Base-by-base conservation (phyloP, 2,329 filamentous ascomycete species). In the Hirsutella minnesotensis region DNA sequence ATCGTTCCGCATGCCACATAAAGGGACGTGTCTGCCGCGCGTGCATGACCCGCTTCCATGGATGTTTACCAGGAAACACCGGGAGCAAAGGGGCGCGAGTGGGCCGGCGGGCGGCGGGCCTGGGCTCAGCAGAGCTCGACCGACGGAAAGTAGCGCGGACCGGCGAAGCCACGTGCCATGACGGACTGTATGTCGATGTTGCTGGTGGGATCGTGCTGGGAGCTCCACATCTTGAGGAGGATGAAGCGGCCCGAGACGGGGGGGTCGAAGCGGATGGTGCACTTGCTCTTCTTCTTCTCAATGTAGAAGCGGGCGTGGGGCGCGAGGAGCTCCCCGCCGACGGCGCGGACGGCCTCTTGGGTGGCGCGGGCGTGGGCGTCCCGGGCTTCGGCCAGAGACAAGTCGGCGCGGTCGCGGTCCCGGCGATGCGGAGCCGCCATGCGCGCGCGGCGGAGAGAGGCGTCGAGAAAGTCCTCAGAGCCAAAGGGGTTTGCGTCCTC, bases 151-250 rank as follows among this genome's bases (percentile, higher is more conserved):
- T 81, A 95, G 46, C 89, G 76, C 9, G 86, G 84, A 4, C 90
- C 90, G 0, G 86, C 85, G 62, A 81, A 95, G 0, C 90, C 90
- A 54, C 84, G 81, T 2, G 81, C 84, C 45, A 88, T 75, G 20
- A 95, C 81, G 38, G 82, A 86, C 60, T 95, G 84, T 33, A 96
- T 87, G 56, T 95, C 88, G 49, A 95, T 94, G 54, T 94, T 94
- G 45, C 68, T 68, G 5, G 58, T 53, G 4, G 75, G 70, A 39
- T 81, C 77, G 21, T 78, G 74, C 46, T 77, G 76, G 2, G 84
- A 83, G 53, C 81, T 88, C 85, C 87, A 95, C 59, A 95, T 77
- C 68, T 95, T 95, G 49, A 96, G 69, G 35, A 95, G 64, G 41
- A 96, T 83, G 58, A 84, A 94, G 44, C 86, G 77, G 5, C 85